phyloP scores from a whole-genome alignment of 106 monocot species.

The Dioscorea zingiberensis region DNA sequence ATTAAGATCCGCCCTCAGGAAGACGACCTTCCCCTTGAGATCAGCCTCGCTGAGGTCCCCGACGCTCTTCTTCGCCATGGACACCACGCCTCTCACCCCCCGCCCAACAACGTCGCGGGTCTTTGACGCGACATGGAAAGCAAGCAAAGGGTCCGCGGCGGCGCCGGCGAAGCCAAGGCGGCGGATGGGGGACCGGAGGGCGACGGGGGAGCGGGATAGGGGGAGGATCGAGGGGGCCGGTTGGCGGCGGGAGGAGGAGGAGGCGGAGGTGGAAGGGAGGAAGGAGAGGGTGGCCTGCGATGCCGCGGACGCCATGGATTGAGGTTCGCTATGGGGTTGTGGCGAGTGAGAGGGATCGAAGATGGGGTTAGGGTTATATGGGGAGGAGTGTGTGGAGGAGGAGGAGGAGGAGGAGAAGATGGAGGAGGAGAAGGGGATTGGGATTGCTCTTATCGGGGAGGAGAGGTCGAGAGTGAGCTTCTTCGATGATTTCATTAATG shows the following conservation, averaged over 20 bases:
- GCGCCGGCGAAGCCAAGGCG: slow-evolving; percentile 47
- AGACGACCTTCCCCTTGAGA: slow-evolving; percentile 75
- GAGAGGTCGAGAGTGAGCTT: slow-evolving; percentile 36
- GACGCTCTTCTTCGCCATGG: slow-evolving; percentile 94
- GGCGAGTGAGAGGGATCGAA: not conserved
- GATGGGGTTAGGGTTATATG: too few relatives aligned
- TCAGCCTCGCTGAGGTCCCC: slow-evolving; percentile 62
- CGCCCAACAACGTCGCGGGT: slow-evolving; percentile 23
- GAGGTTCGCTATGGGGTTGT: not conserved
- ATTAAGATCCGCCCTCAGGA: slow-evolving; percentile 83
- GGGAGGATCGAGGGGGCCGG: slow-evolving; percentile 1
- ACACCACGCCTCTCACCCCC: slow-evolving; percentile 47
- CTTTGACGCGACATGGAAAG: slow-evolving; percentile 20
- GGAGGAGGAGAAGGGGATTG: slow-evolving; percentile 12
- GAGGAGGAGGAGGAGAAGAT: too few relatives aligned
- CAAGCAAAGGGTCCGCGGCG: slow-evolving; percentile 33
- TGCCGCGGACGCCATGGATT: slow-evolving; percentile 53
- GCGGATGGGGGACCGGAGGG: slow-evolving; percentile 19
- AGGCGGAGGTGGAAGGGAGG: slow-evolving; percentile 29
- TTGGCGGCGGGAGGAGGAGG: slow-evolving; percentile 20
- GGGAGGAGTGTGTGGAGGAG: too few relatives aligned
- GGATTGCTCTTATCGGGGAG: slow-evolving; percentile 40
- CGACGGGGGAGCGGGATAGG: slow-evolving; percentile 6
- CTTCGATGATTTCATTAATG: too few relatives aligned
- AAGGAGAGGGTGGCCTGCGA: slow-evolving; percentile 48